Conservation (phyloP, 768 basidiomycete genomes). For the Porpolomopsis calyptriformis region DNA sequence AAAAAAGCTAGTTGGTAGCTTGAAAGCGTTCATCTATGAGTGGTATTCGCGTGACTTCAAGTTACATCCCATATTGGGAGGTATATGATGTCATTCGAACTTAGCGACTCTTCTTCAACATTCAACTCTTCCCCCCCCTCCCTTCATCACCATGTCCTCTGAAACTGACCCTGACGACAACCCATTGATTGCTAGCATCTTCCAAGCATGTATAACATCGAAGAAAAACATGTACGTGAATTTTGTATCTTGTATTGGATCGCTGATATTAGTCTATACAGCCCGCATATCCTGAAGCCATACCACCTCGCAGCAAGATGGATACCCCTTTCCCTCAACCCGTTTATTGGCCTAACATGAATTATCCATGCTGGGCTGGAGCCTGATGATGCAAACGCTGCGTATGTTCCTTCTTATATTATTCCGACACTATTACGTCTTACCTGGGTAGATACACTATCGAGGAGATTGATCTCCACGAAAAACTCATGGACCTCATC, state of each 20-base stretch:
- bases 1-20: background rate
- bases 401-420: background rate
- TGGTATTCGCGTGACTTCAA: background rate
- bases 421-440: background rate
- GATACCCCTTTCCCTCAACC: slow-evolving; percentile 2
- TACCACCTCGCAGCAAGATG: slow-evolving; percentile 1
- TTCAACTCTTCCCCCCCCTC: background rate
- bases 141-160: background rate
- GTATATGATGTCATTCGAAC: background rate
- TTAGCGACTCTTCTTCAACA: too few species aligned
- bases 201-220: background rate
- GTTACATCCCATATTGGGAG: too few species aligned
- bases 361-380: slow-evolving; percentile 2
- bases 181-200: background rate
- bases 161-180: background rate
- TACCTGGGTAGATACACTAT: background rate
- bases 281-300: background rate
- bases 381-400: background rate
- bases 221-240: background rate
- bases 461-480: background rate
- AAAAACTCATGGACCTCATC: background rate
- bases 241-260: background rate
- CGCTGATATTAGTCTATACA: background rate
- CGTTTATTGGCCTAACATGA: background rate
- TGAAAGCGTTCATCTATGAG: background rate